phyloP scores from a whole-genome alignment of 1,284 basidiomycete species.

The Boletellus sp. region DNA sequence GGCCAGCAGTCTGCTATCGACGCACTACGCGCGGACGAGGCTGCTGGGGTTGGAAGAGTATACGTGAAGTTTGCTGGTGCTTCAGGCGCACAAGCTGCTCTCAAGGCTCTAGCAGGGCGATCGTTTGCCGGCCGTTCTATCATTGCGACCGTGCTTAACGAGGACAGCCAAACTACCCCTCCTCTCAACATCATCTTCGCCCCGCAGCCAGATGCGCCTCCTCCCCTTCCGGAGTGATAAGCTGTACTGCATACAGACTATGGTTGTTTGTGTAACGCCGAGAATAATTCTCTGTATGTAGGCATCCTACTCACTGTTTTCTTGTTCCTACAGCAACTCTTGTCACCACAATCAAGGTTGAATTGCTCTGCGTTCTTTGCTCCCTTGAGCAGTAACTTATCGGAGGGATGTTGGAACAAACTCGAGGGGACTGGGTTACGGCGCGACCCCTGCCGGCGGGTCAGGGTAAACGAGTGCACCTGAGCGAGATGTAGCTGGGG shows the following conservation, averaged over 20 bases:
- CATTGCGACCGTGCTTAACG: slow-evolving; percentile 73
- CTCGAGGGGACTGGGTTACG: too few relatives aligned
- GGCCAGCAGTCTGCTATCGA: slow-evolving; percentile 63
- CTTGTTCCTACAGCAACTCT: slow-evolving; percentile 1
- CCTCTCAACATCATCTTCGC: slow-evolving; percentile 77
- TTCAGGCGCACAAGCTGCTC: slow-evolving; percentile 61
- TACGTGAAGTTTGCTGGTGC: slow-evolving; percentile 81
- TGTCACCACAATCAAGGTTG: background rate
- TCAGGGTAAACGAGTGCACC: too few relatives aligned
- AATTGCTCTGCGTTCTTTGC: background rate
- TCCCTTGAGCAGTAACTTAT: background rate
- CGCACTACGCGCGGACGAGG: slow-evolving; percentile 72
- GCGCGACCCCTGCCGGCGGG: too few relatives aligned
- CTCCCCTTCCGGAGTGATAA: slow-evolving; percentile 54
- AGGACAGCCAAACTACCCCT: slow-evolving; percentile 78
- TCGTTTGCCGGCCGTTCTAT: slow-evolving; percentile 92
- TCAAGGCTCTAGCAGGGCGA: slow-evolving; percentile 84
- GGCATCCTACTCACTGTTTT: slow-evolving; percentile 6
- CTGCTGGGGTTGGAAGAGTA: slow-evolving; percentile 88
- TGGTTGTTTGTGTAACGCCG: slow-evolving; percentile 10
- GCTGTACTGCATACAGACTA: background rate
- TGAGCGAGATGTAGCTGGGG: too few relatives aligned
- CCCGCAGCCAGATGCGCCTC: slow-evolving; percentile 75
- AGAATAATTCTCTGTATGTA: slow-evolving; percentile 26
- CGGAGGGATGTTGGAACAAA: too few relatives aligned